These are phyloP conservation scores for Colletotrichum coccodes DNA, from an alignment of 2,329 filamentous ascomycete genomes.

Conservation along the genomic window DNA sequence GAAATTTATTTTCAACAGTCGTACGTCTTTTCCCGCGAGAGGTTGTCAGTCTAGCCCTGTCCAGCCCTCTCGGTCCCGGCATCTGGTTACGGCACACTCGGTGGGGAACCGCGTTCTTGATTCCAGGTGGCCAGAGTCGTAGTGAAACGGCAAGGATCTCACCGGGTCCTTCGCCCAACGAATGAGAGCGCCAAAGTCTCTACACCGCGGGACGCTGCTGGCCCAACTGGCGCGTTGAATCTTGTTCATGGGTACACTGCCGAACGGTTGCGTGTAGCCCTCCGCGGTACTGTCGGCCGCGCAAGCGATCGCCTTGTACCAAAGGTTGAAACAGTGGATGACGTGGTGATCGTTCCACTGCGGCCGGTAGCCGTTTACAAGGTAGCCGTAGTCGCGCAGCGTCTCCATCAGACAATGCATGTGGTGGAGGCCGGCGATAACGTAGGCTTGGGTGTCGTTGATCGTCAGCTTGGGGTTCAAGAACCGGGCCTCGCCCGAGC, in stretches of 20 bases:
- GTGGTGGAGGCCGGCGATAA: background rate
- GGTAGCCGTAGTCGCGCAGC: background rate
- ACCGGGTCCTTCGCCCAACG: background rate
- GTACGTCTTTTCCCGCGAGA: too few relatives aligned
- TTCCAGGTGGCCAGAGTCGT: background rate
- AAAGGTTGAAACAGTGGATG: conserved; percentile 3
- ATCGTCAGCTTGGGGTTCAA: background rate
- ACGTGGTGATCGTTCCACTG: conserved; percentile 4
- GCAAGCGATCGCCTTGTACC: background rate
- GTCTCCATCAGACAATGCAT: conserved; percentile 11
- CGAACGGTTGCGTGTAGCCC: background rate
- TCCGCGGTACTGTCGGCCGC: background rate
- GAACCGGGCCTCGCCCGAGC: background rate
- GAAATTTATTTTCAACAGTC: too few relatives aligned
- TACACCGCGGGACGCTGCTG: background rate
- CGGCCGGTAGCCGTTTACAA: background rate
- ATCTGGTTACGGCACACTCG: too few relatives aligned
- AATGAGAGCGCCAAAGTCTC: background rate
- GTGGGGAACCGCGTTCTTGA: too few relatives aligned
- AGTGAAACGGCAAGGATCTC: background rate
- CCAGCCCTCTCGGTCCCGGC: too few relatives aligned
- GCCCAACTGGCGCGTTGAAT: background rate
- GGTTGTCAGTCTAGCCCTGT: too few relatives aligned
- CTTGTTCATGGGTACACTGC: background rate
- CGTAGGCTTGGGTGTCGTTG: conserved; percentile 1